Evolutionary conservation across 2,329 filamentous ascomycete genomes (phyloP), one percentile per base, ranked within the genome.

Genomic region (Xylaria sp.): DNA sequence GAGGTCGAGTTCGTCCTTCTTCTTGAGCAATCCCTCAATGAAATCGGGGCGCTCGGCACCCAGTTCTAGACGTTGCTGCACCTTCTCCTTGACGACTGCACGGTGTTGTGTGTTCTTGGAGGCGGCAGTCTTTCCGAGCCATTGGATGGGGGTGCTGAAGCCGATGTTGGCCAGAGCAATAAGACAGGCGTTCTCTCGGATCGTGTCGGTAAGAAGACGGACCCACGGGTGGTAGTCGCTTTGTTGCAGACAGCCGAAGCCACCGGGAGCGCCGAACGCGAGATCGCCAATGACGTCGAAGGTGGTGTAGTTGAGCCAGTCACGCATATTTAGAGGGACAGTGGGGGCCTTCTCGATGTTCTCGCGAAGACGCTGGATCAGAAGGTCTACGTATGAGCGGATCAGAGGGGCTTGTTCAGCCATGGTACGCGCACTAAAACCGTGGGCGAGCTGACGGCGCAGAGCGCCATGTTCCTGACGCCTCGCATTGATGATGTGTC

Each of bases 221-320:
- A 78, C 72, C 80, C 80, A 82, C 41, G 78, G 78, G 62, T 78
- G 75, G 65, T 77, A 79, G 58, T 70, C 66, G 71, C 77, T 77
- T 39, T 72, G 71, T 39, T 78, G 69, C n/a, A 83, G 72, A 62
- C 76, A 78, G 13, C 76, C 77, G 66, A 83, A 83, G 4, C 70
- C 70, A 30, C 70, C 70, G 3, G 81, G 77, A 50, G 81, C 77
- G 2, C 82, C 83, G 70, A 85, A 85, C 0, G 81, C 79, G 13
- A 86, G 77, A 71, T 85, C 83, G 30, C 82, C 83, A 64, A 83
- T 80, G 56, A 83, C 76, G 72, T 83, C 82, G 72, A 83, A 83
- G 2, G 81, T 79, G 3, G 78, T 73, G 71, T 76, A 81, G 68
- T 81, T 81, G 67, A 74, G 79, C 80, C 81, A 82, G 52, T 79